Evolutionary conservation across 1,139 yeast genomes (phyloP), one percentile per base, ranked within the genome.

Genomic region (Suhomyces bribrorum): DNA sequence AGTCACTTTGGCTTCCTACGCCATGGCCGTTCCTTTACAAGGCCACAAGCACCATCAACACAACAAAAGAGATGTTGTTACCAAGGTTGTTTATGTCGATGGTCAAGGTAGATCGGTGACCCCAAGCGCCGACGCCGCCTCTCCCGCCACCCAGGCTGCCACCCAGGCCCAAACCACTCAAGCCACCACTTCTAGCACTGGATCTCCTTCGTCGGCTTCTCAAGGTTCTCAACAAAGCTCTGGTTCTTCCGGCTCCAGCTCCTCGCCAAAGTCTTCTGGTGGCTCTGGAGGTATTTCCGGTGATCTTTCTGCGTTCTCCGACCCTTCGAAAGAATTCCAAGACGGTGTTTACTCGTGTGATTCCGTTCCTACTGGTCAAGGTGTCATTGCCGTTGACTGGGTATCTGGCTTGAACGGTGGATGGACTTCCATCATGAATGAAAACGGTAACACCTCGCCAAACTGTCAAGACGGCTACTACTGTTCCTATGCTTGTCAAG

Each of bases 401-500:
- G 55, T 60, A 54, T 67, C 57, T 57, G 83, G 73, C 47, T 74
- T 73, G 41, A 50, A 53, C 49, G 88, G 86, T 54, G 92, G 92
- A 48, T 85, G 79, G 81, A 74, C 92, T 34, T 83, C 87, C 59
- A 68, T 84, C 52, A 81, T 81, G 71, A 78, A 79, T 59, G 62
- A 71, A 54, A 61, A 75, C 49, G 86, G 85, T 56, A 73, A 79
- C 34, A 80, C 88, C 44, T 82, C 87, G 44, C 75, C 84, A 44
- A 59, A 71, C 32, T 85, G 94, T 73, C 61, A 73, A 49, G 89
- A 83, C 46, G 92, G 89, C 44, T 75, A 77, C 55, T 83, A 83
- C 75, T 85, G 94, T 65, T 85, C 92, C 41, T 85, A 85, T 61
- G 88, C 92, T 47, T 85, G 94, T 69, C 90, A 84, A 67, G 79